Base-by-base conservation (phyloP, 208 protist species). In the Tritrichomonas musculus region DNA sequence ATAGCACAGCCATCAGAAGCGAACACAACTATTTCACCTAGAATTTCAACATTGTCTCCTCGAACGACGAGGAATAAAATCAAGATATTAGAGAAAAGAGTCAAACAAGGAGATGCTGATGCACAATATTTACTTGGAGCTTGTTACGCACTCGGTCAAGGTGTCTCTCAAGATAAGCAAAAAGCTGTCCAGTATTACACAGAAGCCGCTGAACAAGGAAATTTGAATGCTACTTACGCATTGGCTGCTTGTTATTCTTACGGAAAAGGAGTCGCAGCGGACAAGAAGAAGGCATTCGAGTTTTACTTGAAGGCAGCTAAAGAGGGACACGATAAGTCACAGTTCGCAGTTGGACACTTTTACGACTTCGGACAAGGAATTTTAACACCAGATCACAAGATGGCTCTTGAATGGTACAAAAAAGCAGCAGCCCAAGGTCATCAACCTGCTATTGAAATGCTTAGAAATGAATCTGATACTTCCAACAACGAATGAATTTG, bases 91-190 rank as follows among this genome's bases (percentile, higher is more conserved):
- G n/a, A n/a, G n/a, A n/a, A n/a, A n/a, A n/a, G n/a, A n/a, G n/a
- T n/a, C n/a, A n/a, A 53, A 13, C 0, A 11, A 3, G 49, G 73
- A 5, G 5, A 94, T 33, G 0, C 11, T 2, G 80, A 94, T 30
- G 30, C 94, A n/a, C 73, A 73, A 33, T 93, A 94, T 36, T 73
- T 72, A 92, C 27, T 94, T 0, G 94, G 77, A 47, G 36, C 44
- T 8, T 94, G 92, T 73, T 94, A 93, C 65, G 49, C 92, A 11
- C 60, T 47, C 0, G 94, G 94, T 47, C 57, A 94, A 25, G 57
- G 72, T 0, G 93, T 69, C 0, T 66, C 92, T 11, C 20, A 49
- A 57, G 57, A 39, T 30, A 0, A 14, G 5, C 0, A 30, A 8
- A 69, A 22, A 41, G 77, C 94, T 13, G 22, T 93, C 3, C 5